Percentiles rank a stretch among this genome's conserved stretches.
Conservation (phyloP, 805 yeast genomes). For the Yamadazyma sp. region DNA sequence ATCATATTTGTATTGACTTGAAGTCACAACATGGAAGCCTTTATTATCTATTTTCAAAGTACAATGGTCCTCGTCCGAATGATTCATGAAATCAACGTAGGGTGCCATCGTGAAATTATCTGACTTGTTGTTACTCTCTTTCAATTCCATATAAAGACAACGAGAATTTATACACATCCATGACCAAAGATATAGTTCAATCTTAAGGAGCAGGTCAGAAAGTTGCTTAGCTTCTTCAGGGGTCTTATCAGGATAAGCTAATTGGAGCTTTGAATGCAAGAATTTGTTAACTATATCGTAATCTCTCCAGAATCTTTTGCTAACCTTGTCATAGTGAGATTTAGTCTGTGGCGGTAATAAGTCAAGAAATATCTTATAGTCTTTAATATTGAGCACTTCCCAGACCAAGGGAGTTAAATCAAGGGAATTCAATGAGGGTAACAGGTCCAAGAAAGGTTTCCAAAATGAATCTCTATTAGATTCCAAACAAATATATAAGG, state of each 20-base stretch:
- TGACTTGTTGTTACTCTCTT: constrained; percentile 45
- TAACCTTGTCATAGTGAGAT: constrained; percentile 40
- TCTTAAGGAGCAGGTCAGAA: not conserved
- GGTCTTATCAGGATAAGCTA: not conserved
- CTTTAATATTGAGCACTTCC: constrained; percentile 36
- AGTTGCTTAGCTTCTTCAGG: not conserved
- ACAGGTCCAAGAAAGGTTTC: constrained; percentile 62
- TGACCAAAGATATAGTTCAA: constrained; percentile 51
- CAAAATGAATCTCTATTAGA: constrained; percentile 45
- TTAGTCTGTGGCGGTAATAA: constrained; percentile 45
- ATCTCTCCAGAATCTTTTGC: constrained; percentile 44
- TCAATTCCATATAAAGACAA: constrained; percentile 75
- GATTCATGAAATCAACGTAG: constrained; percentile 84
- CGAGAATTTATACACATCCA: constrained; percentile 92
- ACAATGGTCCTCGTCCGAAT: constrained; percentile 54
- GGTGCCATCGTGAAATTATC: constrained; percentile 92
- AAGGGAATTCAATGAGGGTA: constrained; percentile 60
- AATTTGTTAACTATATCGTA: constrained; percentile 26
- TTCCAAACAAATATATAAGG: constrained; percentile 50
- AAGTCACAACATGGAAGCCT: constrained; percentile 52
- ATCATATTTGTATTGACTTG: constrained; percentile 23
- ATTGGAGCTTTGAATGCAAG: constrained; percentile 1
- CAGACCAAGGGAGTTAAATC: constrained; percentile 60
- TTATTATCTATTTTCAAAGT: constrained; percentile 40
- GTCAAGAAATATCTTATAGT: constrained; percentile 24